These are phyloP conservation scores for Coemansia sp. DNA, from an alignment of 192 early-diverging fungal species.

Conservation along the genomic window DNA sequence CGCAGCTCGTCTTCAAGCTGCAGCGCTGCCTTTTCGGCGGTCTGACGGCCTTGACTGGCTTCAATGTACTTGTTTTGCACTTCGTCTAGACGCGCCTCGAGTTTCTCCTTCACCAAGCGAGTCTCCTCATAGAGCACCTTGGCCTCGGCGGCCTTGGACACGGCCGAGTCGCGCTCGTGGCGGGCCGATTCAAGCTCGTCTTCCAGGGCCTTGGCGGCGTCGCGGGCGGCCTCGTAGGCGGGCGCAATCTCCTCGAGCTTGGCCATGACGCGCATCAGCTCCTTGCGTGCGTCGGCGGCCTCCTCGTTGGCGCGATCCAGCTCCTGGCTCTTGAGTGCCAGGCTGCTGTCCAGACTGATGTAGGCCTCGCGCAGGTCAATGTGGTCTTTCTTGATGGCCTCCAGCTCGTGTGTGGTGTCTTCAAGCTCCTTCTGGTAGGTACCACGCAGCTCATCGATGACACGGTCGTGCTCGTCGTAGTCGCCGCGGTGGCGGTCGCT, in stretches of 20 bases:
- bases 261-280: constrained; percentile 64
- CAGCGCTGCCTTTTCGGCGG: constrained; percentile 65
- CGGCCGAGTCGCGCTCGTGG: constrained; percentile 55
- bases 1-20: constrained; percentile 72
- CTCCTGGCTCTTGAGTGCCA: constrained; percentile 66
- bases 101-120: constrained; percentile 65
- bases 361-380: constrained; percentile 70
- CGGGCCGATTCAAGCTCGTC: constrained; percentile 60
- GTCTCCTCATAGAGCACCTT: constrained; percentile 61
- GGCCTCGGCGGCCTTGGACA: constrained; percentile 52
- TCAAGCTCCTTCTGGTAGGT: constrained; percentile 87
- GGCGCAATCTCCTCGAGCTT: constrained; percentile 61
- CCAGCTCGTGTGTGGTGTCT: constrained; percentile 73
- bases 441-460: constrained; percentile 67
- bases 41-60: constrained; percentile 62
- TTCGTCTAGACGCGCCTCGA: constrained; percentile 76
- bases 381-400: constrained; percentile 62
- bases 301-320: constrained; percentile 62
- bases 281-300: constrained; percentile 78
- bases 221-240: constrained; percentile 47
- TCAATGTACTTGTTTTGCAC: constrained; percentile 56
- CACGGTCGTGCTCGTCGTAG: constrained; percentile 67
- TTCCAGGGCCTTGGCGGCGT: constrained; percentile 59
- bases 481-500: constrained; percentile 71
- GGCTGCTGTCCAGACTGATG: constrained; percentile 60